These are phyloP conservation scores for Paramecium octaurelia DNA, from an alignment of 73 alveolate genomes.

Conservation along the genomic window DNA sequence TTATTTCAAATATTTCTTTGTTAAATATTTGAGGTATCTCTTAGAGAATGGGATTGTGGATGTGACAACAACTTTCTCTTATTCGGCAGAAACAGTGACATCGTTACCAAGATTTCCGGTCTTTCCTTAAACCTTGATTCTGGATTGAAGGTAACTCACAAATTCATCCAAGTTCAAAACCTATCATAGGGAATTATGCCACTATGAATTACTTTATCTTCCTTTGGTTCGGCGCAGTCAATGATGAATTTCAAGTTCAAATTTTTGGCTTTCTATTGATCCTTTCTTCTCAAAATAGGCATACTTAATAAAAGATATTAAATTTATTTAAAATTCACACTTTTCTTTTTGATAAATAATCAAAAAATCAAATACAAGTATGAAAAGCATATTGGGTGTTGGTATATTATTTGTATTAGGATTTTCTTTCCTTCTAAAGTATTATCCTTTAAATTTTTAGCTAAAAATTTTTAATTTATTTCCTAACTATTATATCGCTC, in stretches of 20 bases:
- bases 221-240: slow-evolving; percentile 61
- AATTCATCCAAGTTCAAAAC: slow-evolving; percentile 49
- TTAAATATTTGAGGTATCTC: slow-evolving; percentile 88
- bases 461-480: neutral
- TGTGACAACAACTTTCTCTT: slow-evolving; percentile 61
- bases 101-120: slow-evolving; percentile 54
- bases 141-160: slow-evolving; percentile 49
- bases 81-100: slow-evolving; percentile 47
- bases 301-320: slow-evolving; percentile 28
- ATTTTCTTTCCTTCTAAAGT: neutral
- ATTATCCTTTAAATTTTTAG: neutral
- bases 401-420: neutral
- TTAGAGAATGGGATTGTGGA: slow-evolving; percentile 82
- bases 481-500: neutral
- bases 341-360: neutral
- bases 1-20: slow-evolving; percentile 89
- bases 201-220: slow-evolving; percentile 59
- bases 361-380: neutral
- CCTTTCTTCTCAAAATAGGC: slow-evolving; percentile 51
- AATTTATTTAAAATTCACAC: neutral
- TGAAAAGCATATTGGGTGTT: neutral
- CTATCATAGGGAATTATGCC: slow-evolving; percentile 58
- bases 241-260: slow-evolving; percentile 48
- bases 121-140: slow-evolving; percentile 58
- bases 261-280: slow-evolving; percentile 62